Base-by-base conservation (phyloP, 176 grass and related monocot genomes). In the Triticum dicoccoides region DNA sequence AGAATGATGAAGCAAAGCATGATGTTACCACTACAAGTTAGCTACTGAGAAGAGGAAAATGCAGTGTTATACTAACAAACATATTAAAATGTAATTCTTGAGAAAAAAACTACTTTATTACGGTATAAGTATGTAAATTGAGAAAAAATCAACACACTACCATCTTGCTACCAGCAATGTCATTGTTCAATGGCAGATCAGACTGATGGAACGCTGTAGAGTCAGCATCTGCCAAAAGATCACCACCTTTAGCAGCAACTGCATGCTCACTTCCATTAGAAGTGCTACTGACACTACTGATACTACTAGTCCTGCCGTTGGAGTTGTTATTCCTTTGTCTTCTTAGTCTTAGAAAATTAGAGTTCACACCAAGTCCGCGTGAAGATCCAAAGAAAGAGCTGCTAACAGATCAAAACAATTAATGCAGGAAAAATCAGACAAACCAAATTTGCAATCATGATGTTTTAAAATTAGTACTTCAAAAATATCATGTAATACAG, bases 141-240 rank as follows among this genome's bases (percentile, higher is more conserved):
- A 61, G 27, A 77, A 58, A 75, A 56, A 80, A 65, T 30, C 27
- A 39, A 71, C 41, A 80, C 14, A 85, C n/a, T 89, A 95, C 93
- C 89, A 80, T 80, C 87, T 92, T 91, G 68, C 73, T 84, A 39
- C 88, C 83, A 62, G 78, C 66, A 85, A 83, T 88, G 78, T 97
- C 88, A 89, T 83, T 88, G 70, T 90, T 93, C 76, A 76, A 58
- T 71, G 91, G 85, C 66, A 93, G 87, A 82, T 89, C 84, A 82
- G 89, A 91, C 58, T 92, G 92, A 92, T 80, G 86, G 76, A 88
- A 86, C 58, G 90, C 89, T 72, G 93, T 78, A 77, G 97, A 98
- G 52, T 98, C 97, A 91, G 92, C 94, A 90, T 98, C 97, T 71
- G 93, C 92, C 71, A 91, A 85, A 83, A 98, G 89, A 91, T 98